Percentiles rank a stretch among this genome's conserved stretches.
These are phyloP conservation scores for Mycena citricolor DNA, from an alignment of 1,284 basidiomycete genomes.

Conservation along the genomic window DNA sequence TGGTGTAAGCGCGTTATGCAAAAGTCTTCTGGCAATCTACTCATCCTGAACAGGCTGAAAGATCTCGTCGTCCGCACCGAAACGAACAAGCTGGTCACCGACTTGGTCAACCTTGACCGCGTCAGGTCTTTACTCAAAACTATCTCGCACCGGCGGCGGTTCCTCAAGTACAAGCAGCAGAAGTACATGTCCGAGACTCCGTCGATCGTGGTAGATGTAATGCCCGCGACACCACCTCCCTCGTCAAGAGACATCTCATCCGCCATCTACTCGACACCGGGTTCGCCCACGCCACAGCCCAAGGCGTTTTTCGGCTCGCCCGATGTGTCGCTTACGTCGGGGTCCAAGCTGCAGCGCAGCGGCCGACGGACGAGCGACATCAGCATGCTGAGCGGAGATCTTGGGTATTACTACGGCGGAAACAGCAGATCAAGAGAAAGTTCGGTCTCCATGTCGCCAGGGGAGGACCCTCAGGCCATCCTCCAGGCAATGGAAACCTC, in stretches of 20 bases:
- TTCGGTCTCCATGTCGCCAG: conserved; percentile 47
- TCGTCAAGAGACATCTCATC: conserved; percentile 57
- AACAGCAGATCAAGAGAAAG: conserved; percentile 41
- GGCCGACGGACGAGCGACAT: conserved; percentile 55
- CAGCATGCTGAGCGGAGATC: conserved; percentile 59
- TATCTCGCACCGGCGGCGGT: conserved; percentile 72
- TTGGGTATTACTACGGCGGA: no score
- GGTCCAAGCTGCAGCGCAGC: conserved; percentile 52
- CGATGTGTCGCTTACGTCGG: conserved; percentile 47
- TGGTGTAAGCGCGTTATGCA: conserved; percentile 64
- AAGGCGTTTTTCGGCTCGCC: conserved; percentile 43
- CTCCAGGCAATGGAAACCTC: conserved; percentile 63
- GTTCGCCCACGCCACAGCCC: conserved; percentile 42
- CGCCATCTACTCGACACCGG: conserved; percentile 43
- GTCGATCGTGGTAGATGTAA: conserved; percentile 62
- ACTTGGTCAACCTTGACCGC: conserved; percentile 82
- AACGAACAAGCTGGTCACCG: conserved; percentile 77
- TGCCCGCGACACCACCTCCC: conserved; percentile 50
- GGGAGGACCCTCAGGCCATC: conserved; percentile 55
- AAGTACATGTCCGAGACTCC: conserved; percentile 52
- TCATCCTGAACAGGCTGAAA: conserved; percentile 57
- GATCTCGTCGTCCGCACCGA: conserved; percentile 78
- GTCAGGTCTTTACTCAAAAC: conserved; percentile 78
- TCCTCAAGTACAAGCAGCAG: conserved; percentile 48
- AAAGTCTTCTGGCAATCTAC: conserved; percentile 1